phyloP scores from a whole-genome alignment of 1,139 yeast species.

The Taiozyma sp. region DNA sequence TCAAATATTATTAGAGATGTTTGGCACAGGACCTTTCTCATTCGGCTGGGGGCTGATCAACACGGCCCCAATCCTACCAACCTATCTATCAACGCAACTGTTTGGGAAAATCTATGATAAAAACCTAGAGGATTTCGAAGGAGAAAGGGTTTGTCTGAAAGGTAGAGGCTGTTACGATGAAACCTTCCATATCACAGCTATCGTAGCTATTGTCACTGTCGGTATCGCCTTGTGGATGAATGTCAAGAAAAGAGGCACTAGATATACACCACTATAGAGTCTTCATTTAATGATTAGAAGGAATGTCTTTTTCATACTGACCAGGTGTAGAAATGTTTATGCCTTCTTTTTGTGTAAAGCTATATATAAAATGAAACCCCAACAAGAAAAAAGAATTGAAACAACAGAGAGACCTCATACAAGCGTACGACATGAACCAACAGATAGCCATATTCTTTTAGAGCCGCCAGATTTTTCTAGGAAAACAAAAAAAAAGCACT shows the following conservation, averaged over 20 bases:
- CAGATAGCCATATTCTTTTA: too few species aligned
- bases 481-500: constrained; percentile 28
- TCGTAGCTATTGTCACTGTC: constrained; percentile 28
- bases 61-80: constrained; percentile 48
- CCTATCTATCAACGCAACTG: constrained; percentile 41
- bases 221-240: constrained; percentile 28
- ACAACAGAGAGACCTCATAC: too few species aligned
- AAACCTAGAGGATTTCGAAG: constrained; percentile 27
- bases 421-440: too few species aligned
- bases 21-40: constrained; percentile 50
- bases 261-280: neutral
- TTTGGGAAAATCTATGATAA: constrained; percentile 51
- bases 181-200: constrained; percentile 34
- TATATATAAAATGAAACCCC: too few species aligned
- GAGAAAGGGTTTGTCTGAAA: constrained; percentile 28
- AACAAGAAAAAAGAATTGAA: too few species aligned
- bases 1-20: constrained; percentile 49
- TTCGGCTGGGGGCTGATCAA: constrained; percentile 55
- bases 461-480: neutral
- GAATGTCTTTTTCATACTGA: too few species aligned
- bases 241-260: constrained; percentile 13
- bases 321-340: too few species aligned
- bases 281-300: neutral
- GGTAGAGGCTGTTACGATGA: constrained; percentile 41
- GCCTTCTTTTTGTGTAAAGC: too few species aligned